Conservation (phyloP, 2,329 filamentous ascomycete species). For the Metarhizium anisopliae region DNA sequence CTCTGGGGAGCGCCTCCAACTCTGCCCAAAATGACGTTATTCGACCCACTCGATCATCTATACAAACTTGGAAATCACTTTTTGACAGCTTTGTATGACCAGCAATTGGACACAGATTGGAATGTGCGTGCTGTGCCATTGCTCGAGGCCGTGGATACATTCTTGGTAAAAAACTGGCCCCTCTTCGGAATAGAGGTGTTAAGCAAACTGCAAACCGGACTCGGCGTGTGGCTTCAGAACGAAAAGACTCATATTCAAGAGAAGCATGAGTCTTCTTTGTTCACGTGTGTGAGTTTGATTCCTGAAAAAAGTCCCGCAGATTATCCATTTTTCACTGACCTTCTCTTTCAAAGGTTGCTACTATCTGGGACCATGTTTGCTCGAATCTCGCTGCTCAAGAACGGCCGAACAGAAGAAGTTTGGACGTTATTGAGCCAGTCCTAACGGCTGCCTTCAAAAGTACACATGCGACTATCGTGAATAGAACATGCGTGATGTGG, state of each 20-base stretch:
- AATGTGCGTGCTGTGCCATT: slow-evolving; percentile 15
- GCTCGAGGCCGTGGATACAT: slow-evolving; percentile 22
- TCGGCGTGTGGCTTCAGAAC: slow-evolving; percentile 58
- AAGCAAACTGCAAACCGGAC: slow-evolving; percentile 49
- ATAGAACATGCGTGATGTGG: slow-evolving; percentile 49
- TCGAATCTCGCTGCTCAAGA: slow-evolving; percentile 25
- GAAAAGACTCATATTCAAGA: slow-evolving; percentile 30
- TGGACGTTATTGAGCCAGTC: slow-evolving; percentile 44
- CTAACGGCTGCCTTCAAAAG: slow-evolving; percentile 48
- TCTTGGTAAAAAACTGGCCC: slow-evolving; percentile 19
- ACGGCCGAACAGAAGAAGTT: slow-evolving; percentile 31
- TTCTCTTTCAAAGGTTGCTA: background rate
- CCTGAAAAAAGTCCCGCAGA: background rate
- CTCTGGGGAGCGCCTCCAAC: slow-evolving; percentile 45
- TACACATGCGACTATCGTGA: slow-evolving; percentile 47
- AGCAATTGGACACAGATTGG: slow-evolving; percentile 28
- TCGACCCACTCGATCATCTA: slow-evolving; percentile 57
- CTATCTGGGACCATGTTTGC: slow-evolving; percentile 42
- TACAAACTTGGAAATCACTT: slow-evolving; percentile 50
- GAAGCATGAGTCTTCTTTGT: slow-evolving; percentile 24
- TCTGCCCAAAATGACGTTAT: slow-evolving; percentile 31
- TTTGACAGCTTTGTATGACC: slow-evolving; percentile 46
- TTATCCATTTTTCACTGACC: slow-evolving; percentile 15
- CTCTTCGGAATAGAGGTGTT: slow-evolving; percentile 36
- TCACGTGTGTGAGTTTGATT: slow-evolving; percentile 31